Percentiles rank a stretch among this genome's conserved stretches.
phyloP scores from a whole-genome alignment of 768 basidiomycete species.

The Kwoniella dendrophila region DNA sequence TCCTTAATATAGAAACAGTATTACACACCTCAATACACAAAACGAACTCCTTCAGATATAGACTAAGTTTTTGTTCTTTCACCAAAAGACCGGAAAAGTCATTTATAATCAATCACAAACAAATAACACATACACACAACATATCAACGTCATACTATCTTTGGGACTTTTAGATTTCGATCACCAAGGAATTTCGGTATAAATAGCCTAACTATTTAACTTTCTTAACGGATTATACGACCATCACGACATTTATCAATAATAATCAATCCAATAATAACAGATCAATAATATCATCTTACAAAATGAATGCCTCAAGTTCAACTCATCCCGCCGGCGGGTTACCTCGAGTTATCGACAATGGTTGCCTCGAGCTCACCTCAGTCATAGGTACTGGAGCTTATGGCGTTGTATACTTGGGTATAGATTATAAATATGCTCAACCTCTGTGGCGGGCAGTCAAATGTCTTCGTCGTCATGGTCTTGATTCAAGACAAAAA shows the following conservation, averaged over 20 bases:
- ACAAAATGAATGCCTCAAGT: conserved; percentile 23
- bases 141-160: too few species aligned
- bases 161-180: not conserved
- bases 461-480: conserved; percentile 72
- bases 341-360: conserved; percentile 66
- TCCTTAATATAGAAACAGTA: not conserved
- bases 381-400: conserved; percentile 87
- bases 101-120: not conserved
- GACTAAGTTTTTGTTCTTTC: not conserved
- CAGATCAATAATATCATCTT: not conserved
- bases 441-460: conserved; percentile 69
- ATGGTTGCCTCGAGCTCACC: conserved; percentile 74
- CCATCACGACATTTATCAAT: not conserved
- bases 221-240: conserved; percentile 1
- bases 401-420: conserved; percentile 90
- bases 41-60: too few species aligned
- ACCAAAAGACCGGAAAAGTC: not conserved
- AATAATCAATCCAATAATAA: too few species aligned
- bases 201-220: too few species aligned
- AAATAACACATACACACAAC: too few species aligned
- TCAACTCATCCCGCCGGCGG: conserved; percentile 61
- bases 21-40: not conserved
- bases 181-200: conserved; percentile 3
- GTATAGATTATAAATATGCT: conserved; percentile 61
- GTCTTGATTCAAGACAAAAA: conserved; percentile 65